Evolutionary conservation across 495 filamentous ascomycete species (phyloP), one percentile per base, ranked within the genome.

Genomic region (Chaetomidium leptoderma): DNA sequence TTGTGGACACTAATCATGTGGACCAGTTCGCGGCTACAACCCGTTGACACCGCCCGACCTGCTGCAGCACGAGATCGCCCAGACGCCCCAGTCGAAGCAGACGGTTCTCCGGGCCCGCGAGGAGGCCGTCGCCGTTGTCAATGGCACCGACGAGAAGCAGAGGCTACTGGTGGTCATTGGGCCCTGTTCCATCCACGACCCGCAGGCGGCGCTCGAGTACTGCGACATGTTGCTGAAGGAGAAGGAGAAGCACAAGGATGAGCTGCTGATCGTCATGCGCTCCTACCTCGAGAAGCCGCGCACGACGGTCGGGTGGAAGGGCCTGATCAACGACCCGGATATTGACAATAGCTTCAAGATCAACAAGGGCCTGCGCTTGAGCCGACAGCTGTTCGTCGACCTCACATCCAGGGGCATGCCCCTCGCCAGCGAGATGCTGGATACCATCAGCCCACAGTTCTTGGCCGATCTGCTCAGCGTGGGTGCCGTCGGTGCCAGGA

Each of bases 301-400:
- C 62, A 99, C 95, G 14, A 99, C 95, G 0, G 92, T 99, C 16
- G 95, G 95, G 52, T 99, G 95, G 95, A 99, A 99, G 76, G 95
- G 95, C 14, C 79, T 99, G 60, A 96, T 99, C 77, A 99, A 99
- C 72, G 95, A 99, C 74, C 95, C 95, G 8, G 92, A 97, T 63
- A 96, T 99, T 71, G 92, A 99, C 72, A 91, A 96, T 68, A 92
- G 87, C 73, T 97, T 97, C 83, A 85, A 96, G 73, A 97, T 99
- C 76, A 99, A 97, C 80, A 96, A 97, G 78, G 95, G 95, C 3
- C 72, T 99, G 69, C 84, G 89, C 45, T 77, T 87, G 27, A 90
- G 91, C 32, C 85, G 95, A 57, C 87, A 97, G 71, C 76, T 99
- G 58, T 99, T 96, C 70, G 89, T 96, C 35, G 92, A 97, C 69